phyloP scores from a whole-genome alignment of 495 filamentous ascomycete genomes.

The Amphirosellinia nigrospora region DNA sequence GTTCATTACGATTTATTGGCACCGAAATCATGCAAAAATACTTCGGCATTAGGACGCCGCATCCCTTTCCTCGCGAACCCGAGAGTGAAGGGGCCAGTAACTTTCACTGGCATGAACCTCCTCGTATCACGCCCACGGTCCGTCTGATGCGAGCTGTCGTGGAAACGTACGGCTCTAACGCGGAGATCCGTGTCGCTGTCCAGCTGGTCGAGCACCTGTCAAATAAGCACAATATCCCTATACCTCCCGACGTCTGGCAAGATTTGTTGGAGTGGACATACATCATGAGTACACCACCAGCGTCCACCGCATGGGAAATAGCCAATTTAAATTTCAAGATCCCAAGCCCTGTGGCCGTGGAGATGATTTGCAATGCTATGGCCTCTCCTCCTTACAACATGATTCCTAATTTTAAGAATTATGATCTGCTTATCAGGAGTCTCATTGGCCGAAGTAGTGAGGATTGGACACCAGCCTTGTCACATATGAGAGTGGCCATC shows the following conservation, averaged over 20 bases:
- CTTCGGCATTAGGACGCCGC: slow-evolving; percentile 30
- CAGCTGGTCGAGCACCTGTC: slow-evolving; percentile 42
- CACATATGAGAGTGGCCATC: slow-evolving; percentile 36
- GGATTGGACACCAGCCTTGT: slow-evolving; percentile 27
- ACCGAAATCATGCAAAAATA: slow-evolving; percentile 32
- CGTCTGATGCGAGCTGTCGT: slow-evolving; percentile 44
- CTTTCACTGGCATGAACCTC: background rate
- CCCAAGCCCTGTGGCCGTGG: slow-evolving; percentile 27
- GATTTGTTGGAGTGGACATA: slow-evolving; percentile 46
- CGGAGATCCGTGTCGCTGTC: slow-evolving; percentile 38
- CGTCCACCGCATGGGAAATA: slow-evolving; percentile 37
- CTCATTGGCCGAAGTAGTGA: slow-evolving; percentile 30
- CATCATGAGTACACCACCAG: slow-evolving; percentile 35
- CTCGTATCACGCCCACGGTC: slow-evolving; percentile 35
- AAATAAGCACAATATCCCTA: slow-evolving; percentile 32
- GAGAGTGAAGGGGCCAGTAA: background rate
- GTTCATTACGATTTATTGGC: slow-evolving; percentile 29
- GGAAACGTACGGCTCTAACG: slow-evolving; percentile 43
- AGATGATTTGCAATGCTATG: slow-evolving; percentile 46
- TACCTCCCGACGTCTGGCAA: slow-evolving; percentile 41
- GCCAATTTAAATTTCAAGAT: slow-evolving; percentile 32
- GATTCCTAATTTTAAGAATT: slow-evolving; percentile 39
- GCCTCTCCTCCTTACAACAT: slow-evolving; percentile 37
- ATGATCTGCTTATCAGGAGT: slow-evolving; percentile 38
- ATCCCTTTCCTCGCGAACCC: slow-evolving; percentile 13